Percentiles rank a stretch among this genome's conserved stretches.
Conservation (phyloP, 805 yeast species). For the Suhomyces sp. region DNA sequence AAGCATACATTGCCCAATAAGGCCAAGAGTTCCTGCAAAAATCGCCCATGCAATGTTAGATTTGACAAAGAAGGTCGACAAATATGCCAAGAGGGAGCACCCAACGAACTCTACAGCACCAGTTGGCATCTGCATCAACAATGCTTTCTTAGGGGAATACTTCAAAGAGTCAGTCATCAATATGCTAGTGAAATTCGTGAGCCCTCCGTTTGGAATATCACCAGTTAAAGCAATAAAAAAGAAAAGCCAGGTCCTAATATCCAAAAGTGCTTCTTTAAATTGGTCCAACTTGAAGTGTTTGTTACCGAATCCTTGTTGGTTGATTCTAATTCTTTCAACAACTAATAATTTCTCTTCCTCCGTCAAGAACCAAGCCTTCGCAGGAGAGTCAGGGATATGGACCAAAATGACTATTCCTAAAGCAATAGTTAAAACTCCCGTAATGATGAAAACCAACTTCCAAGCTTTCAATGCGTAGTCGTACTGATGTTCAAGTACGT, state of each 20-base stretch:
- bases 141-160: slow-evolving; percentile 29
- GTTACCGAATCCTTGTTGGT: slow-evolving; percentile 47
- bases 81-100: slow-evolving; percentile 30
- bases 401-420: slow-evolving; percentile 48
- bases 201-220: slow-evolving; percentile 39
- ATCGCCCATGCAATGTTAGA: slow-evolving; percentile 29
- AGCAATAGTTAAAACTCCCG: slow-evolving; percentile 57
- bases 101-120: slow-evolving; percentile 50
- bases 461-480: slow-evolving; percentile 50
- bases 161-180: slow-evolving; percentile 27
- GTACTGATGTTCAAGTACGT: slow-evolving; percentile 30
- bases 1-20: slow-evolving; percentile 37
- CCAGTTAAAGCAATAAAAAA: slow-evolving; percentile 23
- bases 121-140: slow-evolving; percentile 46
- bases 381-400: slow-evolving; percentile 59
- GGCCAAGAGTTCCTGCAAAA: slow-evolving; percentile 20
- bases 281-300: slow-evolving; percentile 37
- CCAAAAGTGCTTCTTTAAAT: slow-evolving; percentile 34
- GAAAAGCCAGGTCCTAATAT: slow-evolving; percentile 37
- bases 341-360: slow-evolving; percentile 31
- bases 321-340: slow-evolving; percentile 50
- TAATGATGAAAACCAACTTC: slow-evolving; percentile 60
- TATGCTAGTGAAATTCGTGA: slow-evolving; percentile 36
- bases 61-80: slow-evolving; percentile 13
- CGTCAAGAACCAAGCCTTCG: slow-evolving; percentile 24